Conservation (phyloP, 768 basidiomycete genomes). For the Tremella fuciformis region DNA sequence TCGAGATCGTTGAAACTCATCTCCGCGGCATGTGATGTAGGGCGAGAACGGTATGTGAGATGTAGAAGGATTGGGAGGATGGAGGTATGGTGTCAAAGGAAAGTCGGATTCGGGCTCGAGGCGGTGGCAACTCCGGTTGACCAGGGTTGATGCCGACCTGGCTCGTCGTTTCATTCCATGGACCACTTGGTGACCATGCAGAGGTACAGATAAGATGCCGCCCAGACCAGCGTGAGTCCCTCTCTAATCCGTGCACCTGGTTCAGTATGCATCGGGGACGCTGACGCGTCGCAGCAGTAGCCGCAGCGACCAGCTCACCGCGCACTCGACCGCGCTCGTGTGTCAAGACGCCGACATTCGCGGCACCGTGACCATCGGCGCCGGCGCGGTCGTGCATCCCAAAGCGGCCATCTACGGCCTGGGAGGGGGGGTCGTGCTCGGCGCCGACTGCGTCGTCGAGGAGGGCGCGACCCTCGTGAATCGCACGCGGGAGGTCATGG, state of each 20-base stretch:
- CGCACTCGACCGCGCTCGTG: constrained; percentile 85
- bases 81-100: not conserved
- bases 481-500: constrained; percentile 71
- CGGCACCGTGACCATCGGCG: constrained; percentile 80
- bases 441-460: constrained; percentile 83
- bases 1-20: constrained; percentile 52
- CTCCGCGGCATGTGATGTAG: not conserved
- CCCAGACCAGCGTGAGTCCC: constrained; percentile 6
- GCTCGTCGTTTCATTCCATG: not conserved
- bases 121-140: constrained; percentile 5
- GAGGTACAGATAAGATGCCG: not conserved
- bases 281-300: constrained; percentile 52
- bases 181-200: not conserved
- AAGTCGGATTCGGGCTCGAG: not conserved
- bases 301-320: constrained; percentile 66
- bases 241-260: not conserved
- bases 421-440: constrained; percentile 85
- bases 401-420: constrained; percentile 91
- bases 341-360: constrained; percentile 92
- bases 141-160: too few relatives aligned
- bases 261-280: not conserved
- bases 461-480: constrained; percentile 89
- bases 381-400: constrained; percentile 85
- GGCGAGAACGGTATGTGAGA: constrained; percentile 3
- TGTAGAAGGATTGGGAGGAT: constrained; percentile 6